Base-by-base conservation (phyloP, 495 filamentous ascomycete species). In the Penicillium turbatum region DNA sequence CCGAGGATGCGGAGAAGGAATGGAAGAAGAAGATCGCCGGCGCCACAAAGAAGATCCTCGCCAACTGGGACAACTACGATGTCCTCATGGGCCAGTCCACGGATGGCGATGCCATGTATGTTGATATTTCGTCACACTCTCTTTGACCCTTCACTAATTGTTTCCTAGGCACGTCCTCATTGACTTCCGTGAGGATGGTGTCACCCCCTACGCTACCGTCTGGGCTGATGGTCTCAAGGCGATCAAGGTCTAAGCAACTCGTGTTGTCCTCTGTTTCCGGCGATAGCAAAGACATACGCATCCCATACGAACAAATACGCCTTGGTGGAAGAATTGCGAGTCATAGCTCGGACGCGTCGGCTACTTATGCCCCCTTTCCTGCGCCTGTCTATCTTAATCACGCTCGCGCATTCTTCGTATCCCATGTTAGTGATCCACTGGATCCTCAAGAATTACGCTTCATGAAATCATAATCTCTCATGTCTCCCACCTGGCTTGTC, bases 151-250 rank as follows among this genome's bases (percentile, higher is more conserved):
- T 40, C 27, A 55, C 65, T 71, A 48, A 70, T 30, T 34, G 9
- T 26, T n/a, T 44, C 26, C 21, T 56, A 96, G 90, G 90, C 81
- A 95, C 65, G 79, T 93, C 51, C 89, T 97, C 50, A 86, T 97
- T 68, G 92, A 97, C 79, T 98, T 96, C 80, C 90, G 92, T 64
- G 92, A 95, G 67, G 95, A 97, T 61, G 93, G 93, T 70, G 72
- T 86, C 55, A 97, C 92, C 26, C 93, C 93, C 32, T 98, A 78
- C 64, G 79, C 96, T 49, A 85, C 82, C 54, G 76, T 95, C 79
- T 98, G 93, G 95, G 97, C 96, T 83, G 86, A 97, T 72, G 95
- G 93, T 61, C 77, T 98, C 62, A 79, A 75, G 56, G 87, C 86
- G 79, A 82, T 83, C 80, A 98, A 98, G 85, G 92, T 97, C 56